phyloP scores from a whole-genome alignment of 2,329 filamentous ascomycete genomes.

The Aureobasidium sp. region DNA sequence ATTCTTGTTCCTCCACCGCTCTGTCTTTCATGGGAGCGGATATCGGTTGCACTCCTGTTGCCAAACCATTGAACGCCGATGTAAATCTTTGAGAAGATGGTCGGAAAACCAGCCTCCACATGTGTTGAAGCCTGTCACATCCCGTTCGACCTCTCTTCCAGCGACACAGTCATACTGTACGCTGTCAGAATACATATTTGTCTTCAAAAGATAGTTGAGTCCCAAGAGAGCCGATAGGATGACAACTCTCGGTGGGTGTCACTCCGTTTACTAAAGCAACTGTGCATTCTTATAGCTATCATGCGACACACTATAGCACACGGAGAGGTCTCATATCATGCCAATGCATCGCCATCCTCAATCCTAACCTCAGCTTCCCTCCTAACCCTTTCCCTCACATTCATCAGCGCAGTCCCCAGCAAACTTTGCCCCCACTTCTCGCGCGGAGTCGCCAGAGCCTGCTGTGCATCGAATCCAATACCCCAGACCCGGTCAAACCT shows the following conservation, averaged over 20 bases:
- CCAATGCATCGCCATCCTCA: too few relatives aligned
- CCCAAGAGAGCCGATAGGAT: not conserved
- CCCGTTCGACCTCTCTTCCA: too few relatives aligned
- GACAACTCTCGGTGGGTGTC: not conserved
- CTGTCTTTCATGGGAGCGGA: too few relatives aligned
- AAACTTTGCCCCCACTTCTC: constrained; percentile 55
- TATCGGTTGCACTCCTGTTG: too few relatives aligned
- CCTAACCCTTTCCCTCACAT: constrained; percentile 45
- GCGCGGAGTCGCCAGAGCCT: constrained; percentile 38
- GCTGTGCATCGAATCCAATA: constrained; percentile 47
- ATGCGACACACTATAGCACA: not conserved
- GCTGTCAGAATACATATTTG: not conserved
- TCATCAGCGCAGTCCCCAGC: constrained; percentile 54
- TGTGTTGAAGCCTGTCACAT: too few relatives aligned
- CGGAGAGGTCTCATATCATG: not conserved
- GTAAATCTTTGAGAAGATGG: too few relatives aligned
- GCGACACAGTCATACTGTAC: not conserved
- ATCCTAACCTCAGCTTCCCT: constrained; percentile 23
- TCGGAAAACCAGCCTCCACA: too few relatives aligned
- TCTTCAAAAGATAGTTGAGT: not conserved
- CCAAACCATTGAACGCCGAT: too few relatives aligned
- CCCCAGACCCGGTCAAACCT: constrained; percentile 58
- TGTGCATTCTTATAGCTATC: not conserved
- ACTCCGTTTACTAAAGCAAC: not conserved
- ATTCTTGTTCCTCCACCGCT: not conserved